Evolutionary conservation across 2,329 filamentous ascomycete genomes (phyloP), one percentile per base, ranked within the genome.

Genomic region (Cladosporium sp.): DNA sequence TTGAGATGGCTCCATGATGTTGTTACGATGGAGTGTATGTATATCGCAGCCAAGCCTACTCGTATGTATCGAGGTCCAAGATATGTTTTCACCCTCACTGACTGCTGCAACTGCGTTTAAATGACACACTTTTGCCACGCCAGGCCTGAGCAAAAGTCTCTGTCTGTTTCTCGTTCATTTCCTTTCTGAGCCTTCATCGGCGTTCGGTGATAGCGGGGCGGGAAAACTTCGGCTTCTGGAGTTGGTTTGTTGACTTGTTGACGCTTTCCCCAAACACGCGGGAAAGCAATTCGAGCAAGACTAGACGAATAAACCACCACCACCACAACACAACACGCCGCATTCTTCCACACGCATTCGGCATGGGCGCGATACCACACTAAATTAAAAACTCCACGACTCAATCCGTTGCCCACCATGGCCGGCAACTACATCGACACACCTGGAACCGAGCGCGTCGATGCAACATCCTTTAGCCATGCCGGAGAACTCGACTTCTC

Each of bases 371-470:
- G 23, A 46, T 13, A 30, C 16, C 11, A 32, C 10, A 58, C 25
- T 64, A 32, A 54, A 11, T 13, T 5, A 23, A 5, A 14, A 16
- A 46, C n/a, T 8, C 56, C 36, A 14, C 36, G 6, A 46, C 25
- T 8, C n/a, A 28, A 10, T 25, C 7, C 16, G 18, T 30, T 21
- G 56, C 36, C 23, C 32, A 74, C 39, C 66, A 82, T 83, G 81
- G 79, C 80, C 62, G 76, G 78, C 70, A 72, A 74, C 69, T 80
- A 84, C 74, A 85, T 96, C 79, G 91, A 95, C 79, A 96, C 93
- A 72, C 94, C 94, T 74, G 89, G 90, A 76, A 96, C 92, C 67
- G 91, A 93, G 74, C 79, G 89, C 70, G 92, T 90, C 75, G 92
- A 97, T 84, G 88, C 88, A 79, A 96, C 93, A 70, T 94, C 89